Evolutionary conservation across 345 rosid genomes (phyloP).

Genomic region (Cardamine occulta): DNA sequence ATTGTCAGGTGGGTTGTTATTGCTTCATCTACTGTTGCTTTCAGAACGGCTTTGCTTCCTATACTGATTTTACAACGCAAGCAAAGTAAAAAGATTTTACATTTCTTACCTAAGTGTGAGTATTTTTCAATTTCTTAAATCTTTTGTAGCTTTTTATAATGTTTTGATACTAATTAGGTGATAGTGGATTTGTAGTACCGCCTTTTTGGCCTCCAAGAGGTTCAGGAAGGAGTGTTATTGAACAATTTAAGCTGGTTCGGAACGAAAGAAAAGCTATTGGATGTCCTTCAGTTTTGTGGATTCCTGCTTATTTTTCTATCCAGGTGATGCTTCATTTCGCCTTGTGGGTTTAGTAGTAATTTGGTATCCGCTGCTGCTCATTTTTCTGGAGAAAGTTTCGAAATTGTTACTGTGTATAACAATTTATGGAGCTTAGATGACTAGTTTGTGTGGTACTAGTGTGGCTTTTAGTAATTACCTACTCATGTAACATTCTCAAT

Average conservation of each 20-base stretch:
- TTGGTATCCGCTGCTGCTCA: neutral
- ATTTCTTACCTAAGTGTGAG: conserved; percentile 75
- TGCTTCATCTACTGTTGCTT: conserved; percentile 68
- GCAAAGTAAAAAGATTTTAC: conserved; percentile 61
- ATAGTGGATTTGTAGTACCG: conserved; percentile 65
- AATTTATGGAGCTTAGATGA: neutral
- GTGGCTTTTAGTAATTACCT: neutral
- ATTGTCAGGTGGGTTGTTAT: conserved; percentile 86
- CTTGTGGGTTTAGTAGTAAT: neutral
- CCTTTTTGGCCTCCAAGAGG: conserved; percentile 77
- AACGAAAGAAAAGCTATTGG: conserved; percentile 61
- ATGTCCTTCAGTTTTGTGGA: conserved; percentile 83
- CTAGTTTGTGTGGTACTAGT: neutral
- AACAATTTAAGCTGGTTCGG: conserved; percentile 59
- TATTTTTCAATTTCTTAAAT: neutral
- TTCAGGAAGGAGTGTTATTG: conserved; percentile 73
- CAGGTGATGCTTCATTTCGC: conserved; percentile 55
- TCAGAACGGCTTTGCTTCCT: conserved; percentile 72
- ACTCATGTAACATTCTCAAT: neutral
- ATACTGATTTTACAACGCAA: conserved; percentile 63
- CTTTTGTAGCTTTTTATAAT: neutral
- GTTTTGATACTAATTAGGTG: conserved; percentile 18
- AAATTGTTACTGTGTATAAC: neutral
- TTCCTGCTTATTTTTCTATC: conserved; percentile 60
- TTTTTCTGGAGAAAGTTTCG: neutral